Percentiles rank a stretch among this genome's conserved stretches.
Evolutionary conservation across 2,329 filamentous ascomycete genomes (phyloP).

Genomic region (Ophiostoma australiae): DNA sequence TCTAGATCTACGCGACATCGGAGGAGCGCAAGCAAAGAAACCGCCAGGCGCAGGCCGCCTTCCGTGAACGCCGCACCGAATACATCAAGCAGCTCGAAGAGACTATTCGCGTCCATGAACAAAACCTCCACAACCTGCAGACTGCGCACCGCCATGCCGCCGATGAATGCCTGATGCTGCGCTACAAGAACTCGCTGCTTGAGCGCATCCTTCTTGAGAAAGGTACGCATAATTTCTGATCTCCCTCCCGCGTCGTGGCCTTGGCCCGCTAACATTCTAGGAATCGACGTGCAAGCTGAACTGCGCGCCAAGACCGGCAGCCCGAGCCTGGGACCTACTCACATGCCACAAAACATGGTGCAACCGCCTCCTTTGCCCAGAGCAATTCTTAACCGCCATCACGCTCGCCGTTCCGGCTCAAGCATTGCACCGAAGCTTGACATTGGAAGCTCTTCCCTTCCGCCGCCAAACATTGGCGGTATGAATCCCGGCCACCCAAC

Average conservation of each 20-base stretch:
- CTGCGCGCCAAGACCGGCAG: slow-evolving; percentile 87
- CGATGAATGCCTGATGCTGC: slow-evolving; percentile 95
- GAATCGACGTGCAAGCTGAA: slow-evolving; percentile 95
- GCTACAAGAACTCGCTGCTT: slow-evolving; percentile 95
- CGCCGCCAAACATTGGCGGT: slow-evolving; percentile 37
- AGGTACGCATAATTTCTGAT: slow-evolving; percentile 48
- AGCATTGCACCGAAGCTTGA: slow-evolving; percentile 72
- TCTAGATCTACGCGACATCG: slow-evolving; percentile 93
- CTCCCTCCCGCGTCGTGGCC: background rate
- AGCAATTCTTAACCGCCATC: slow-evolving; percentile 74
- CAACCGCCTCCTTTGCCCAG: slow-evolving; percentile 74
- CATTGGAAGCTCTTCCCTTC: slow-evolving; percentile 45
- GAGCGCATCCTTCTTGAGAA: slow-evolving; percentile 96
- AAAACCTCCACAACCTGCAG: slow-evolving; percentile 85
- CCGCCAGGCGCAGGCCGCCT: slow-evolving; percentile 92
- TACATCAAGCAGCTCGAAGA: slow-evolving; percentile 99
- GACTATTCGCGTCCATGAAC: slow-evolving; percentile 94
- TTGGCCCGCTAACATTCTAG: slow-evolving; percentile 42
- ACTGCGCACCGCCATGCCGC: slow-evolving; percentile 90
- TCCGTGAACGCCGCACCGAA: slow-evolving; percentile 92
- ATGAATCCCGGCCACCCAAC: slow-evolving; percentile 28
- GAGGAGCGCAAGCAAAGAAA: slow-evolving; percentile 98
- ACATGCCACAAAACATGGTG: slow-evolving; percentile 62
- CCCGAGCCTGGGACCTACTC: slow-evolving; percentile 68
- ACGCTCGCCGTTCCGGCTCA: slow-evolving; percentile 64